phyloP scores from a whole-genome alignment of 176 grass and related monocot species.

The Bothriochloa decipiens region DNA sequence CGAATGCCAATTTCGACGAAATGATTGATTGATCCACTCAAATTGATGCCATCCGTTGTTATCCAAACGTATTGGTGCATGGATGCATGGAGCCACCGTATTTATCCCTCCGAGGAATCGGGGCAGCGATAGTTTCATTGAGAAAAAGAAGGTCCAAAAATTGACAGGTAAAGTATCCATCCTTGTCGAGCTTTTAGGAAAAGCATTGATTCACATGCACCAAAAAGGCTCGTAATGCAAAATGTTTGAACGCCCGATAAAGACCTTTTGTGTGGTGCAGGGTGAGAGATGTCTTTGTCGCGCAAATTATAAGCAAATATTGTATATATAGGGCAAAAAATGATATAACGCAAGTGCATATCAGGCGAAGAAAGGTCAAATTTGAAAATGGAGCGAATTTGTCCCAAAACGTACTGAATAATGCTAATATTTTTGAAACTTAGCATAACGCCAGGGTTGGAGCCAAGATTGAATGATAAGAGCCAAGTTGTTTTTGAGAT shows the following conservation, averaged over 20 bases:
- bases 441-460: no score
- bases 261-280: background rate
- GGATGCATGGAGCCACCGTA: background rate
- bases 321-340: background rate
- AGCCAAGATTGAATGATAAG: no score
- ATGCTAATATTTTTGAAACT: background rate
- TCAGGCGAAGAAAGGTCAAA: background rate
- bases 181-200: no score
- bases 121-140: no score
- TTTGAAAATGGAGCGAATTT: background rate
- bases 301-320: background rate
- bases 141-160: no score
- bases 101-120: constrained; percentile 25
- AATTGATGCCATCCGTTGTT: background rate
- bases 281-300: background rate
- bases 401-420: background rate
- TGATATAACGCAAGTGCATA: background rate
- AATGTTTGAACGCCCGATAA: background rate
- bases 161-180: no score
- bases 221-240: no score
- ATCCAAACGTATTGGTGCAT: background rate
- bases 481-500: no score
- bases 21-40: constrained; percentile 10
- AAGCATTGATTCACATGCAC: no score
- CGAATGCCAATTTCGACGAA: background rate